Base-by-base conservation (phyloP, 805 yeast genomes). In the Tetrapisispora arboricola region DNA sequence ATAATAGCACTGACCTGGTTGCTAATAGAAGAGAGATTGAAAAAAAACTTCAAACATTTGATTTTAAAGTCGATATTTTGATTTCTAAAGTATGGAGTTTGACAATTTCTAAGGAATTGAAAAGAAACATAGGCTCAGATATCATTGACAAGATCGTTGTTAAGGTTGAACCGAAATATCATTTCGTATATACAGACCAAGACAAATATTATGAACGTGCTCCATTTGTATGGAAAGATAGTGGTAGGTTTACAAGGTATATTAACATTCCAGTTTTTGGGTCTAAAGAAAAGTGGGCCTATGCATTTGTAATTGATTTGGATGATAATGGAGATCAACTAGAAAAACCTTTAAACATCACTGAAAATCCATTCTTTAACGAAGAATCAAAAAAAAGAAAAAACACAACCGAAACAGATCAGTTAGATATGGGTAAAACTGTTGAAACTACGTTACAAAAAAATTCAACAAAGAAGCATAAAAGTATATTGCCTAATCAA, bases 221-320 rank as follows among this genome's bases (percentile, higher is more conserved):
- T 18, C 78, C 85, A 1, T 78, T 84, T 52, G 48, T 63, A 39
- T 80, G 85, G 85, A 58, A 60, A 16, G 66, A 63, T 3, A 42
- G 54, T 6, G 66, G 60, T 0, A 51, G 67, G 12, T 53, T 70
- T 1, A 74, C 86, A 0, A 65, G 94, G 39, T 80, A 81, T 49
- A 70, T 84, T 13, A 77, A 86, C 53, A 55, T 84, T 36, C 82
- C 76, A 0, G 66, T 68, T 37, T 80, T 68, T 55, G 81, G 78
- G 0, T 63, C 72, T 2, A 67, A 68, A 9, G 61, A 64, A 3
- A 73, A 72, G 54, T 85, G 90, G 88, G 79, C 76, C 46, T 85
- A 84, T 62, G 95, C 94, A 0, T 84, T 84, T 47, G 68, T 67
- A 28, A 39, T 75, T 22, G 53, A 53, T 38, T 42, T 58, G 24